Evolutionary conservation across 2,329 filamentous ascomycete genomes (phyloP).

Genomic region (Ceratocystis colombiana): DNA sequence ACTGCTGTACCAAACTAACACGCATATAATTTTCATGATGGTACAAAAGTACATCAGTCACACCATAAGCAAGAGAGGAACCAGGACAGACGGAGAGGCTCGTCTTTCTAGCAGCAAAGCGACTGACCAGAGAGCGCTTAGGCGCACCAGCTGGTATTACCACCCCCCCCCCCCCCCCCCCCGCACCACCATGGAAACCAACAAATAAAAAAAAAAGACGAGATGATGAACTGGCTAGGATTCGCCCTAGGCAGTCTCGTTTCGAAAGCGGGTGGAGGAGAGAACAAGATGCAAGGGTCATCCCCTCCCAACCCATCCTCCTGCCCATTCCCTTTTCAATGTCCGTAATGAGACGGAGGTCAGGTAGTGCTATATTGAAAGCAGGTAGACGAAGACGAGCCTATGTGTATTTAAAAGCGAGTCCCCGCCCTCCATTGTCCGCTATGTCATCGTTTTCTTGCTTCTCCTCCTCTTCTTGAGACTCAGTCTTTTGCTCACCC

Average conservation of each 20-base stretch:
- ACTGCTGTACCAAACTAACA: constrained; percentile 5
- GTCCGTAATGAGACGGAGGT: not conserved
- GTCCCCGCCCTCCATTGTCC: not conserved
- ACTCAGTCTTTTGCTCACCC: constrained; percentile 16
- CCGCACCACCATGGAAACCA: not conserved
- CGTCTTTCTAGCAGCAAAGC: too few species aligned
- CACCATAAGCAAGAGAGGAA: too few species aligned
- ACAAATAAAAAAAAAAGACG: not conserved
- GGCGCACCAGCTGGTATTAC: not conserved
- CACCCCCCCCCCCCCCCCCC: not conserved
- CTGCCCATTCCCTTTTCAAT: not conserved
- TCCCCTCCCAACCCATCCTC: not conserved
- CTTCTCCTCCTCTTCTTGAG: constrained; percentile 10
- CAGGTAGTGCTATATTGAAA: not conserved
- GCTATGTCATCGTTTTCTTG: constrained; percentile 10
- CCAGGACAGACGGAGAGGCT: too few species aligned
- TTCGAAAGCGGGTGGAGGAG: constrained; percentile 16
- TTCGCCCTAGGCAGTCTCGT: not conserved
- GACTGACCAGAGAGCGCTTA: too few species aligned
- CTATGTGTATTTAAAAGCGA: constrained; percentile 6
- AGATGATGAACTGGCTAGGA: not conserved
- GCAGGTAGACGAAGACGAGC: not conserved
- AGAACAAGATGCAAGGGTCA: not conserved
- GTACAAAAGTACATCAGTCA: not conserved
- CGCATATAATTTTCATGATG: not conserved